Percentiles rank a stretch among this genome's conserved stretches.
phyloP scores from a whole-genome alignment of 495 filamentous ascomycete species.

The Aspergillus saccharolyticus region DNA sequence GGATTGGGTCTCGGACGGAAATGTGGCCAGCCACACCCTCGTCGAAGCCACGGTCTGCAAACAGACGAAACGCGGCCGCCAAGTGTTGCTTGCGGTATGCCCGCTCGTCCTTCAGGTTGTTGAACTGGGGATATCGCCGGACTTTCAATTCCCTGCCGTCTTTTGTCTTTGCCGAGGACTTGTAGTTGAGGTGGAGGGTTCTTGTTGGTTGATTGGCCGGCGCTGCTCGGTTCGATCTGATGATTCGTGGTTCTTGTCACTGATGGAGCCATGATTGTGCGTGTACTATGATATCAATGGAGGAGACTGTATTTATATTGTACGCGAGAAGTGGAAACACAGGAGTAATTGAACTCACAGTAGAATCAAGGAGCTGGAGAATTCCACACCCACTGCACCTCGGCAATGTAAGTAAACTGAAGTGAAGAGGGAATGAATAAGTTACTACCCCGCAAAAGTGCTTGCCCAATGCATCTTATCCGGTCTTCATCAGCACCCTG shows the following conservation, averaged over 20 bases:
- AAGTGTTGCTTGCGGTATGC: constrained; percentile 57
- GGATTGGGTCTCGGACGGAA: constrained; percentile 59
- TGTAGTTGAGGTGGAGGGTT: background rate
- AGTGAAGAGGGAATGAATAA: too few species aligned
- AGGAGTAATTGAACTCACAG: too few species aligned
- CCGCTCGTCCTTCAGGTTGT: constrained; percentile 50
- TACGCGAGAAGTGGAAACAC: too few species aligned
- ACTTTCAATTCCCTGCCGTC: background rate
- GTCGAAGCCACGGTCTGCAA: constrained; percentile 54
- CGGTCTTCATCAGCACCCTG: too few species aligned
- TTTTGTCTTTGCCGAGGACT: background rate
- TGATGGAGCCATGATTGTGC: background rate
- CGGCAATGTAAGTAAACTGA: too few species aligned
- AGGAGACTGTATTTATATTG: too few species aligned
- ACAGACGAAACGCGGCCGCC: constrained; percentile 55
- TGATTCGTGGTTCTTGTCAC: background rate
- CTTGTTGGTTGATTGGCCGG: background rate
- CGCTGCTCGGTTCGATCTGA: background rate
- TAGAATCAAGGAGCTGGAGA: too few species aligned
- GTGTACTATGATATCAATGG: too few species aligned
- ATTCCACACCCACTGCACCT: too few species aligned
- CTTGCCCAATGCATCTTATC: too few species aligned
- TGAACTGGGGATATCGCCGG: constrained; percentile 35
- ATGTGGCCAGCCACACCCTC: constrained; percentile 65
- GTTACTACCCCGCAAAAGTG: too few species aligned